Conservation (phyloP, 140 eudicot species). For the Ambrosia hybrid region DNA sequence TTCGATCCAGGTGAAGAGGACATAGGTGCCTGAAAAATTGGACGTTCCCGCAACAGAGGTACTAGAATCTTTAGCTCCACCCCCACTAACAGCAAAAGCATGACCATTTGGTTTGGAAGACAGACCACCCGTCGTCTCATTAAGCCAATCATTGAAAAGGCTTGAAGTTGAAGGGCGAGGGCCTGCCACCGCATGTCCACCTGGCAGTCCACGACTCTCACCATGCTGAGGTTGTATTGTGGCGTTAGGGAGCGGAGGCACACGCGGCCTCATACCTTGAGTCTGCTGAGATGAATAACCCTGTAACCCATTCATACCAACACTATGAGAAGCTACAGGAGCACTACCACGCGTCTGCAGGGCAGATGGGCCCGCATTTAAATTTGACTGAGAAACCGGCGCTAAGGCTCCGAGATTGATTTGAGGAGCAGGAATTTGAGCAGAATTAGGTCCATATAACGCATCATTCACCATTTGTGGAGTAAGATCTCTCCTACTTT, state of each 20-base stretch:
- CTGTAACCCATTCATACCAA: conserved; percentile 39
- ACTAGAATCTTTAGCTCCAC: conserved; percentile 43
- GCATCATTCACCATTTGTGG: conserved; percentile 74
- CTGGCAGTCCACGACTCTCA: conserved; percentile 43
- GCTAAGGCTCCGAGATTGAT: conserved; percentile 49
- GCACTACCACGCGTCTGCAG: conserved; percentile 33
- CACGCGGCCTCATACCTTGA: conserved; percentile 55
- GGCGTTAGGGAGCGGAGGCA: conserved; percentile 37
- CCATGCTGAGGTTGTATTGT: conserved; percentile 19
- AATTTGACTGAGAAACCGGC: conserved; percentile 40
- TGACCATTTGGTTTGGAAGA: conserved; percentile 41
- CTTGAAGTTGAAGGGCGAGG: conserved; percentile 37
- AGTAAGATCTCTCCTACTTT: conserved; percentile 68
- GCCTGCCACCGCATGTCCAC: conserved; percentile 20
- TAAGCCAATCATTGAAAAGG: conserved; percentile 38
- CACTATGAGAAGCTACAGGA: conserved; percentile 40
- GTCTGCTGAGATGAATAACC: conserved; percentile 53
- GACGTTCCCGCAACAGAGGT: conserved; percentile 48
- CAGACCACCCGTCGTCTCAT: conserved; percentile 41
- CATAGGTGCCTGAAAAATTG: conserved; percentile 32
- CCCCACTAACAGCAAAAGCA: conserved; percentile 23
- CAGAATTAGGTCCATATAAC: conserved; percentile 69
- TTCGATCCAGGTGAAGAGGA: conserved; percentile 37
- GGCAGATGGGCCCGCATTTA: conserved; percentile 38
- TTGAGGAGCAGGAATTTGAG: conserved; percentile 81